Base-by-base conservation (phyloP, 768 basidiomycete genomes). In the Suillus spraguei region DNA sequence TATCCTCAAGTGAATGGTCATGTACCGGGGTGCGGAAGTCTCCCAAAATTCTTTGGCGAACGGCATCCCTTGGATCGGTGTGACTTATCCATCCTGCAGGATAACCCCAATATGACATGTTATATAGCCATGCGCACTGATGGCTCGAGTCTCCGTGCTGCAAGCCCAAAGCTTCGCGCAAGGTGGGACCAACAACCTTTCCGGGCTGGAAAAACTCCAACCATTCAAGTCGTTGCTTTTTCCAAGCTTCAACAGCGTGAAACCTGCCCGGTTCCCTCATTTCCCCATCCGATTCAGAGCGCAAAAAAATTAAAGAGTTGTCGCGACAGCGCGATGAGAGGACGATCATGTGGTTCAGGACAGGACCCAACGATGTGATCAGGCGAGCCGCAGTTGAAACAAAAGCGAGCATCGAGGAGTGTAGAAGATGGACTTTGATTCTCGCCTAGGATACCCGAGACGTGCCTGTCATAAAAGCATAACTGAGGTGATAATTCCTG, bases 331-430 rank as follows among this genome's bases (percentile, higher is more conserved):
- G 87, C 72, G 65, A 94, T 83, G 60, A 91, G 74, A 17, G 80
- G 77, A 54, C 78, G 82, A 73, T 94, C 78, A 60, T 79, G 70
- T 28, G 83, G 88, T 49, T 78, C 72, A 1, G 84, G 80, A 72
- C 92, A 94, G 53, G 82, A 79, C 52, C 82, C 73, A 55, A 91
- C 77, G 61, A 80, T 72, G 72, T 94, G 92, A 38, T 79, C 77
- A 1, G 82, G 71, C 17, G 82, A 81, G 55, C 90, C 89, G 67
- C 92, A 94, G 72, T 94, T 94, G 72, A 92, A 94, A 73, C 91
- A 94, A 24, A 81, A 72, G 44, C 75, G 67, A 60, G 60, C 60
- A 36, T 74, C 68, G 50, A 65, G 63, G 44, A 56, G 32, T 66
- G 63, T 46, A 61, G 62, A 64, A 58, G 62, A 41, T 24, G 65